Base-by-base conservation (phyloP, 805 yeast species). In the Lipomyces lipofer region DNA sequence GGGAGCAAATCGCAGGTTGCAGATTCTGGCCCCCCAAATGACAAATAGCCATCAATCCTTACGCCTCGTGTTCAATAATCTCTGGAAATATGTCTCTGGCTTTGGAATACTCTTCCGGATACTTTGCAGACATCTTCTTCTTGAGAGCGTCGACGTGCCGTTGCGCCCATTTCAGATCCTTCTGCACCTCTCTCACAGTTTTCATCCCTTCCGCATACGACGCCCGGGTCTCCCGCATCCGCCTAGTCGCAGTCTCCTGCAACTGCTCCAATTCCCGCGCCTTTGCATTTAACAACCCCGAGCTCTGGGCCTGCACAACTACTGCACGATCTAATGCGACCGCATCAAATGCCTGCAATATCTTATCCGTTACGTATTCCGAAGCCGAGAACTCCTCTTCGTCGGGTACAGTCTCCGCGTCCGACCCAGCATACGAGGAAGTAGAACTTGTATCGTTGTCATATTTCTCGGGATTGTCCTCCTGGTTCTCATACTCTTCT, bases 361-460 rank as follows among this genome's bases (percentile, higher is more conserved):
- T 51, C 45, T 45, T 43, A 22, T 56, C 54, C n/a, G 62, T 50
- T 21, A 58, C 59, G 42, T 58, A 58, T 12, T 48, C 60, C 9
- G 56, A 21, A 5, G 60, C 27, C 17, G 43, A 28, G 29, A 58
- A 51, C n/a, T 54, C 49, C 21, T 55, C 60, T 9, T 47, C 51
- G n/a, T 52, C 56, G 19, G 38, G 7, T 4, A 28, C 15, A 2
- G 59, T 56, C 24, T 44, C 60, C 10, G 59, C 62, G 38, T 58
- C 62, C 9, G 62, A 58, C 12, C 62, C 62, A 4, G 62, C 62
- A 38, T 58, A 58, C 10, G 60, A 55, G 2, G 62, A 58, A 27
- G 57, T 51, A 19, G 62, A 58, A n/a, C 49, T 51, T 10, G 56
- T 51, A 5, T 29, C 46, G 38, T 47, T 53, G 42, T 30, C 51